These are phyloP conservation scores for Hondaea fermentalgiana DNA, from an alignment of 108 stramenopile species.

Conservation along the genomic window DNA sequence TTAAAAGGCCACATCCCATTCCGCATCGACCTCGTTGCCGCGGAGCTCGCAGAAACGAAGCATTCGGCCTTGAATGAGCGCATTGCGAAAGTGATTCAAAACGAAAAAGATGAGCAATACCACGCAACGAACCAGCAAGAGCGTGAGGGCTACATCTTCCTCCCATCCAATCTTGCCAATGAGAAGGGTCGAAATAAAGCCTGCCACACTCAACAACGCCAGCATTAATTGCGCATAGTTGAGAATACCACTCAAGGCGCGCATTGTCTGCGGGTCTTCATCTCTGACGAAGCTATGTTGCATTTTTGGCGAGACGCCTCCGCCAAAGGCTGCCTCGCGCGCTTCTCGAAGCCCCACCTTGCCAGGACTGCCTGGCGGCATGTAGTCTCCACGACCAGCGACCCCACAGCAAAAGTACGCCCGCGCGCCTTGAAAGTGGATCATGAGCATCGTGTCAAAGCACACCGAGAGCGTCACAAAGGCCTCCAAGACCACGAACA, in stretches of 20 bases:
- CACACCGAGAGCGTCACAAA: background rate
- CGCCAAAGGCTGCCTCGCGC: no score
- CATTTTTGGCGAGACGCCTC: no score
- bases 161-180: background rate
- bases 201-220: background rate
- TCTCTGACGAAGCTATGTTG: no score
- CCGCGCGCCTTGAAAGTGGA: background rate
- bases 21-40: background rate
- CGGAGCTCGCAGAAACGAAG: background rate
- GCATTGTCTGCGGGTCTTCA: background rate
- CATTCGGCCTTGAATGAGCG: background rate
- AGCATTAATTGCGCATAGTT: background rate
- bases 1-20: background rate
- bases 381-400: background rate
- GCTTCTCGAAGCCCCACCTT: no score
- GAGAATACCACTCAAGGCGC: background rate
- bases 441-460: background rate
- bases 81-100: background rate
- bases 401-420: background rate
- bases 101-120: background rate
- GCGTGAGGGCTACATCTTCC: background rate
- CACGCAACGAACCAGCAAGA: background rate
- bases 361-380: no score
- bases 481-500: background rate
- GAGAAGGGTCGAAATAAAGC: background rate